phyloP scores from a whole-genome alignment of 2,329 filamentous ascomycete genomes.

The Colletotrichum sp. region DNA sequence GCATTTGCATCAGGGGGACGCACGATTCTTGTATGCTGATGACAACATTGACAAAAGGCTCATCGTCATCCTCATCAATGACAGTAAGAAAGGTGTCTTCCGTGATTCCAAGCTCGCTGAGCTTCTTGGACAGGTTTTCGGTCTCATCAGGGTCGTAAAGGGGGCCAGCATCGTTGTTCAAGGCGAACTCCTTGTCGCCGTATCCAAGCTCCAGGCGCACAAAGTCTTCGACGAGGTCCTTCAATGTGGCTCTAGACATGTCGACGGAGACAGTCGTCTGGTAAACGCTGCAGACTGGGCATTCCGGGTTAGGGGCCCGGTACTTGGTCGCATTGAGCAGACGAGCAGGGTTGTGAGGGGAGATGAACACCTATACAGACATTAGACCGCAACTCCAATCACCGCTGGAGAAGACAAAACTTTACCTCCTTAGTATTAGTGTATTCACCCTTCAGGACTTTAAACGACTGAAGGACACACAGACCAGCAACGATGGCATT shows the following conservation, averaged over 20 bases:
- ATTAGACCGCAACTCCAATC: neutral
- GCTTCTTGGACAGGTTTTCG: conserved; percentile 81
- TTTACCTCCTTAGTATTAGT: conserved; percentile 74
- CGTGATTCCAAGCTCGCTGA: conserved; percentile 79
- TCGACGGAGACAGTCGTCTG: conserved; percentile 73
- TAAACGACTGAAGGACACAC: conserved; percentile 91
- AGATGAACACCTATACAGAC: conserved; percentile 72
- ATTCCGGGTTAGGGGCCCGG: conserved; percentile 76
- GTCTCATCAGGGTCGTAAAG: conserved; percentile 91
- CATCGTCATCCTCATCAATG: conserved; percentile 80
- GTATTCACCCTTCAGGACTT: conserved; percentile 79
- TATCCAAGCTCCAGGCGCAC: conserved; percentile 76
- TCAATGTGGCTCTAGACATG: conserved; percentile 73
- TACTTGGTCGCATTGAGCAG: conserved; percentile 63
- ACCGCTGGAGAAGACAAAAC: neutral
- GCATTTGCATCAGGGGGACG: conserved; percentile 27
- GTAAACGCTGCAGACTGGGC: conserved; percentile 81
- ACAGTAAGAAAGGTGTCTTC: conserved; percentile 80
- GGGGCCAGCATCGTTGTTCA: conserved; percentile 77
- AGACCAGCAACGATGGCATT: conserved; percentile 95
- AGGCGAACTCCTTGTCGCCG: conserved; percentile 76
- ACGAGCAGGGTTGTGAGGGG: conserved; percentile 65
- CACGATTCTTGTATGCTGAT: conserved; percentile 71
- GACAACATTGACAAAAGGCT: conserved; percentile 80
- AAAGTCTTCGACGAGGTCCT: conserved; percentile 79